Evolutionary conservation across 2,329 filamentous ascomycete genomes (phyloP).

Genomic region (Arthrobotrys sphaeroides): DNA sequence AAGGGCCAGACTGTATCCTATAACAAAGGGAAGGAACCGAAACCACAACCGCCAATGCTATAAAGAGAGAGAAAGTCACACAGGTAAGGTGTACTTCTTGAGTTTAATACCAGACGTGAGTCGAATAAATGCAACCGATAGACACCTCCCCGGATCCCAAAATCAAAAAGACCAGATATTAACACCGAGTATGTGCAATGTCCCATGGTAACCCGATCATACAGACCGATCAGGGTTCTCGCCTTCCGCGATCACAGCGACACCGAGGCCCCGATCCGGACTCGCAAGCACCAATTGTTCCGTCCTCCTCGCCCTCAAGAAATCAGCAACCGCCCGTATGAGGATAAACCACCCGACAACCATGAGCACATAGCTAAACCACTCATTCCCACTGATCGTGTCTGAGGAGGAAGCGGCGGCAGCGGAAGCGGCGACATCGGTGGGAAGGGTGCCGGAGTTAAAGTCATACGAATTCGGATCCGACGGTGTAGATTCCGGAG

Average conservation of each 20-base stretch:
- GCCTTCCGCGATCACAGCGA: constrained; percentile 86
- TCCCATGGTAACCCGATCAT: constrained; percentile 61
- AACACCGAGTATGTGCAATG: constrained; percentile 8
- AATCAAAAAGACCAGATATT: constrained; percentile 7
- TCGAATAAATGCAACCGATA: constrained; percentile 47
- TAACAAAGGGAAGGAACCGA: constrained; percentile 28
- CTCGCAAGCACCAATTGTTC: constrained; percentile 93
- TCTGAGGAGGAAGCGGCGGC: constrained; percentile 61
- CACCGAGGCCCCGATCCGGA: constrained; percentile 83
- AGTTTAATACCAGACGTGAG: neutral
- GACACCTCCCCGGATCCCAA: constrained; percentile 30
- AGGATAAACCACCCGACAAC: constrained; percentile 98
- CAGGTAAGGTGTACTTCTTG: neutral
- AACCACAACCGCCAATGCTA: constrained; percentile 42
- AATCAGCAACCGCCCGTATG: constrained; percentile 92
- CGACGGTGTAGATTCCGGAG: constrained; percentile 71
- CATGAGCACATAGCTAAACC: constrained; percentile 93
- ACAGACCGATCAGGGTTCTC: constrained; percentile 82
- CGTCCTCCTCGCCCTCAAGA: constrained; percentile 84
- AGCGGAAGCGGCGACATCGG: constrained; percentile 65
- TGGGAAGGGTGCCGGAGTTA: constrained; percentile 68
- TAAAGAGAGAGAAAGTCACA: constrained; percentile 17
- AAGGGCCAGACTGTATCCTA: constrained; percentile 6
- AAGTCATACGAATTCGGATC: constrained; percentile 94
- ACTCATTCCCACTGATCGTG: constrained; percentile 78